Evolutionary conservation across 176 grass and related monocot species (phyloP), one percentile per base, ranked within the genome.

Genomic region (Triticum monococcum): DNA sequence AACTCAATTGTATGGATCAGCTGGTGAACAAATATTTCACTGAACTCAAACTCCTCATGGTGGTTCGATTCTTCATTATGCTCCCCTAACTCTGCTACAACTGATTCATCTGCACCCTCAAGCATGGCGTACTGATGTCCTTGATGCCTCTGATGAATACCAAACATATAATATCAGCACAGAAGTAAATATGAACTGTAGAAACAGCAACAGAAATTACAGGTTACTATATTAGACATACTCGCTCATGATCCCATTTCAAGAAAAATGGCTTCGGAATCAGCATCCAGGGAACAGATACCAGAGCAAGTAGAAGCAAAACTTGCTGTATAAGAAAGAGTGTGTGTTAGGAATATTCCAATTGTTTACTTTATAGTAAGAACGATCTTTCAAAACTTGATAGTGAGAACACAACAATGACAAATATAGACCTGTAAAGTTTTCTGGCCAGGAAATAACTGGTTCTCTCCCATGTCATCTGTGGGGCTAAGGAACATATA

Each of bases 1-100:
- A 98, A 98, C 86, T 98, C 97, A 45, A 98, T 98, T 22, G 92
- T 94, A 85, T 98, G 97, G 77, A 98, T 98, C 63, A 98, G 79
- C 71, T 98, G 94, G 82, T 98, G 94, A 41, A 98, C 94, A 87
- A 98, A 94, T 84, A 98, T 63, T 90, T 94, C 97, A 64, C 92
- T 91, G 50, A 98, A 96, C 59, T 98, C 94, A 31, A 98, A 98
- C 59, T 99, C 97, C 84, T 90, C 97, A 68, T 94, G 88, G 30
- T 86, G 79, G 33, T 94, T 80, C 5, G 91, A 45, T 4, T 84
- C 84, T 43, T 89, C 85, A 46, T 85, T 84, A 56, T 98, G 91
- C n/a, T 90, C 89, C 10, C 56, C 89, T 25, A 87, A 72, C 36
- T 98, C 95, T 56, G 85, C 88, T 78, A 84, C 90, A 68, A 94